Base-by-base conservation (phyloP, 225 moss, liverwort and hornwort genomes). In the Thuidium tamariscinum region DNA sequence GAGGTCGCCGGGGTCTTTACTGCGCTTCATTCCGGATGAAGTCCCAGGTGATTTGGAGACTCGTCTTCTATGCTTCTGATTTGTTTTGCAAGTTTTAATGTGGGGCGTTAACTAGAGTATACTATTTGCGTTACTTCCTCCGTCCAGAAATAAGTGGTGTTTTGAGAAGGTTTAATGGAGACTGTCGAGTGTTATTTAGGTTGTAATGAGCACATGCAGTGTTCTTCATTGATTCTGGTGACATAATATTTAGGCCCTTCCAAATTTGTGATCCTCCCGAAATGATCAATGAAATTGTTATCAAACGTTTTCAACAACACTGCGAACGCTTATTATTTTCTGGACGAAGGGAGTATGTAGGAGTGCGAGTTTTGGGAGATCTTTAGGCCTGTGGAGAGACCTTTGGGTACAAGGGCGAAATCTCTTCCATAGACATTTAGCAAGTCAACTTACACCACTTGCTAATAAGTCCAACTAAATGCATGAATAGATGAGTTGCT, bases 21-120 rank as follows among this genome's bases (percentile, higher is more conserved):
- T 93, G 64, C 93, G 93, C 64, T 91, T 90, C 83, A 93, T 93
- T 66, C 93, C 93, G 27, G 93, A 93, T 52, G 93, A 93, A 89
- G 93, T 93, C 48, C 93, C 93, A 92, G 93, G 93, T 93, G 46
- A 75, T 72, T 65, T 83, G 51, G 74, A 80, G 60, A 74, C 25
- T n/a, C 67, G 13, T 20, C 54, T 81, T 69, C 17, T 54, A 37
- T 49, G 61, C 51, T 49, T 49, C 36, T 29, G 30, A 63, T 48
- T 83, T 83, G 46, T 62, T 61, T 75, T 52, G 30, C 52, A 75
- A 57, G 3, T 52, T 51, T 6, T 25, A 59, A 44, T 13, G 27
- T 60, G 48, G 48, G n/a, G 59, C 23, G 17, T 42, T 17, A 27
- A 34, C 36, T 74, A 13, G 60, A 61, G 73, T 37, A 16, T 39